phyloP scores from a whole-genome alignment of 2,329 filamentous ascomycete genomes.

The Fusarium pininemorale region DNA sequence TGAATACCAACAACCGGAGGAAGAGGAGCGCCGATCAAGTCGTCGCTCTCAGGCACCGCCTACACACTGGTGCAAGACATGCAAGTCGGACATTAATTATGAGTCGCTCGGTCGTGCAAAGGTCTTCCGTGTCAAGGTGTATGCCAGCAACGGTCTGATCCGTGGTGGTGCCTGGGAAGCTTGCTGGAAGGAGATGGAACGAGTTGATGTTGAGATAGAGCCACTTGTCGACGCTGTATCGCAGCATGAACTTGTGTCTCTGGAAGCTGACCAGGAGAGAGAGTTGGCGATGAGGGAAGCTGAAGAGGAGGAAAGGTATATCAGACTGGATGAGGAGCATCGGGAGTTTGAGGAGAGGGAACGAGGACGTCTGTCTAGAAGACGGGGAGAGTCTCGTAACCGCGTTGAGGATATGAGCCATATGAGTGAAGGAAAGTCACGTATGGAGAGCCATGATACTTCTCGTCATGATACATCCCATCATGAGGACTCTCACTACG shows the following conservation, averaged over 20 bases:
- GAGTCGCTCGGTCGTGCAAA: conserved; percentile 63
- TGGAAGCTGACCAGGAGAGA: conserved; percentile 58
- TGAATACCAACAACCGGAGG: conserved; percentile 48
- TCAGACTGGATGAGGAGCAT: conserved; percentile 37
- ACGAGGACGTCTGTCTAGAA: conserved; percentile 31
- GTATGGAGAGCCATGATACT: neutral
- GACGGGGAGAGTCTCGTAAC: conserved; percentile 15
- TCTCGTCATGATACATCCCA: neutral
- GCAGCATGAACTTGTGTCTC: conserved; percentile 67
- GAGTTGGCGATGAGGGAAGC: conserved; percentile 49
- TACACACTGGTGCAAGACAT: conserved; percentile 65
- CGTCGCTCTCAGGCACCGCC: conserved; percentile 45
- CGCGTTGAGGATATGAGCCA: conserved; percentile 3
- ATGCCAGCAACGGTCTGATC: conserved; percentile 95
- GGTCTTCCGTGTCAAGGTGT: conserved; percentile 84
- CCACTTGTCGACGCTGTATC: conserved; percentile 72
- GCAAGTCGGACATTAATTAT: conserved; percentile 63
- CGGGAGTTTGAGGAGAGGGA: conserved; percentile 44
- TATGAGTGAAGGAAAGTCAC: conserved; percentile 21
- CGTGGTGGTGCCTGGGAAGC: conserved; percentile 89
- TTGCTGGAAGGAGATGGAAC: conserved; percentile 97
- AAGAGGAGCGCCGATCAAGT: conserved; percentile 39
- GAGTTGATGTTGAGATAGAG: conserved; percentile 93
- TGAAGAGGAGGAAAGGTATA: conserved; percentile 47
- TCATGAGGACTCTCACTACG: conserved; percentile 8